A percentile compares a stretch with the other conserved stretches of the same genome.
Evolutionary conservation across 441 rosid species (phyloP).

Genomic region (Gossypium lobatum): DNA sequence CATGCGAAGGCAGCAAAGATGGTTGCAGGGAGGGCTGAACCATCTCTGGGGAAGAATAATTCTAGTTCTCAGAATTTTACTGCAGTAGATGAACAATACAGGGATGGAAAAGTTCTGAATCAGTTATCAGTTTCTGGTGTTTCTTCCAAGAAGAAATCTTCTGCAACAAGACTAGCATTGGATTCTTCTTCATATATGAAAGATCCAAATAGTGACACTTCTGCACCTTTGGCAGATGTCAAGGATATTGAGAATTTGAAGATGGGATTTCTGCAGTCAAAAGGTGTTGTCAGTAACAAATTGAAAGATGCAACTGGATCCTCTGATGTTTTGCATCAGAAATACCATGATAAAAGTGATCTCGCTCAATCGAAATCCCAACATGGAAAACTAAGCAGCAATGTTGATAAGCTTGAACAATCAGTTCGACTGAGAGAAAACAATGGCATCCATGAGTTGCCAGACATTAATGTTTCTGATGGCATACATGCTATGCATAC

Average conservation of each 20-base stretch:
- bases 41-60: constrained; percentile 28
- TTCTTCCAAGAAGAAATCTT: constrained; percentile 51
- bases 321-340: constrained; percentile 43
- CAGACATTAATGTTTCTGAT: constrained; percentile 38
- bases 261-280: constrained; percentile 36
- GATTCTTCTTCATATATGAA: constrained; percentile 38
- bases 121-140: constrained; percentile 37
- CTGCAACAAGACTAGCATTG: constrained; percentile 37
- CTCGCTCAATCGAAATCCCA: constrained; percentile 40
- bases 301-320: constrained; percentile 47
- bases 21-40: constrained; percentile 34
- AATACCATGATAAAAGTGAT: constrained; percentile 46
- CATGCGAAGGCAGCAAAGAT: constrained; percentile 45
- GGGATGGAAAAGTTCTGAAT: constrained; percentile 40
- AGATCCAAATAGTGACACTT: constrained; percentile 42
- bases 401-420: constrained; percentile 34
- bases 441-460: constrained; percentile 44
- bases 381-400: constrained; percentile 37
- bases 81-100: constrained; percentile 25
- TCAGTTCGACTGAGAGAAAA: constrained; percentile 46
- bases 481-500: constrained; percentile 40
- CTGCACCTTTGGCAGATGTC: constrained; percentile 30
- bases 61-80: constrained; percentile 33
- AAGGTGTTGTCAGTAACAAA: constrained; percentile 35
- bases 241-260: constrained; percentile 49